A percentile compares a stretch with the other conserved stretches of the same genome.
Conservation (phyloP, 1,139 yeast species). For the Debaryomyces coudertii region DNA sequence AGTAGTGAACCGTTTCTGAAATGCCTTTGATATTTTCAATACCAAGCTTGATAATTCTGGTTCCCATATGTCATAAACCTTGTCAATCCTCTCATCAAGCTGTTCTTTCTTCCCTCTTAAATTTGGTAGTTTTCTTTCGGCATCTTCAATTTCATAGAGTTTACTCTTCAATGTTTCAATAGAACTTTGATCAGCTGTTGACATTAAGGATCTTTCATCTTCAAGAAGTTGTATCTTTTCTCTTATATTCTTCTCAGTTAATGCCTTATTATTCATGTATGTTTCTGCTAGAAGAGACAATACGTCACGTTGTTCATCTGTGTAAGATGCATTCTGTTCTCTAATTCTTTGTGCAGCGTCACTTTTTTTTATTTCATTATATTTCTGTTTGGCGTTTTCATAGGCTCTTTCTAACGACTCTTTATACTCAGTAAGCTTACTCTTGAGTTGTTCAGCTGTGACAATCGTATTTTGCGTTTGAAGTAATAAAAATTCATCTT, state of each 20-base stretch:
- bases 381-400: constrained; percentile 42
- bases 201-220: constrained; percentile 43
- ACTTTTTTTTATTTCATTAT: constrained; percentile 47
- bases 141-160: constrained; percentile 31
- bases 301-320: constrained; percentile 45
- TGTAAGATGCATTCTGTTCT: constrained; percentile 40
- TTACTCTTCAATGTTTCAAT: constrained; percentile 36
- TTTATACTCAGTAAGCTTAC: constrained; percentile 38
- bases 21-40: constrained; percentile 58
- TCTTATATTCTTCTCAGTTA: constrained; percentile 42
- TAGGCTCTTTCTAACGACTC: constrained; percentile 34
- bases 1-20: constrained; percentile 63
- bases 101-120: constrained; percentile 28
- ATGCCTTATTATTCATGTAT: constrained; percentile 44
- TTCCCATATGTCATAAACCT: constrained; percentile 56
- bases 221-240: constrained; percentile 37
- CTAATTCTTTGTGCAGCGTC: constrained; percentile 48
- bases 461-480: constrained; percentile 39
- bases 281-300: constrained; percentile 47
- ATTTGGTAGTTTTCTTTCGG: constrained; percentile 39
- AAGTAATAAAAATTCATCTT: constrained; percentile 25
- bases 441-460: constrained; percentile 34
- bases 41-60: constrained; percentile 57
- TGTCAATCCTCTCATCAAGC: constrained; percentile 38
- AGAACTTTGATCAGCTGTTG: constrained; percentile 44